These are phyloP conservation scores for Lentinula raphanica DNA, from an alignment of 768 basidiomycete species.

Conservation along the genomic window DNA sequence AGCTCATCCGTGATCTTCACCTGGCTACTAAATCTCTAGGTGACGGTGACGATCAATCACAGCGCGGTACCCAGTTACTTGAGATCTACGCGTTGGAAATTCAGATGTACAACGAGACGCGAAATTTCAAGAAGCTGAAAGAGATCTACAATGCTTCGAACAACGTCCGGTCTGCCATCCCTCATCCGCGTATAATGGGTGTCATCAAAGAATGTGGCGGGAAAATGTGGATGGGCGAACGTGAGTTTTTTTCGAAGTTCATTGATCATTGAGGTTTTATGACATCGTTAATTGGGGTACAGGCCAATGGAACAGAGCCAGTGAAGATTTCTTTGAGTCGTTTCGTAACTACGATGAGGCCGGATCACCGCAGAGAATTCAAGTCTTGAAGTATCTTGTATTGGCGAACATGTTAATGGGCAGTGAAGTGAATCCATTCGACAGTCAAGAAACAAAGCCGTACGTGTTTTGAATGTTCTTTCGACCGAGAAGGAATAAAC, in stretches of 20 bases:
- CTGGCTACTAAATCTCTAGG: conserved; percentile 51
- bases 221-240: conserved; percentile 99
- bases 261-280: background rate
- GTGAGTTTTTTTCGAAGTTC: conserved; percentile 35
- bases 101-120: conserved; percentile 97
- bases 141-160: conserved; percentile 97
- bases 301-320: conserved; percentile 97
- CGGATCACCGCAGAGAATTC: conserved; percentile 92
- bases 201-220: conserved; percentile 99
- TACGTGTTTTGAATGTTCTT: conserved; percentile 28
- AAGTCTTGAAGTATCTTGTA: conserved; percentile 97
- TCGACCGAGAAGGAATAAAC: background rate
- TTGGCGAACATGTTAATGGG: conserved; percentile 98
- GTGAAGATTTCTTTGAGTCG: conserved; percentile 97
- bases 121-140: conserved; percentile 95
- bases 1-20: conserved; percentile 80
- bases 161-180: conserved; percentile 90
- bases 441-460: conserved; percentile 99
- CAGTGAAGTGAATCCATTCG: conserved; percentile 98
- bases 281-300: conserved; percentile 7
- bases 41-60: conserved; percentile 75
- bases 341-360: conserved; percentile 99
- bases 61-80: conserved; percentile 88
- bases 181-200: conserved; percentile 97
- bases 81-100: conserved; percentile 99